Conservation (phyloP, 495 filamentous ascomycete species). For the Penicillium verhagenii region DNA sequence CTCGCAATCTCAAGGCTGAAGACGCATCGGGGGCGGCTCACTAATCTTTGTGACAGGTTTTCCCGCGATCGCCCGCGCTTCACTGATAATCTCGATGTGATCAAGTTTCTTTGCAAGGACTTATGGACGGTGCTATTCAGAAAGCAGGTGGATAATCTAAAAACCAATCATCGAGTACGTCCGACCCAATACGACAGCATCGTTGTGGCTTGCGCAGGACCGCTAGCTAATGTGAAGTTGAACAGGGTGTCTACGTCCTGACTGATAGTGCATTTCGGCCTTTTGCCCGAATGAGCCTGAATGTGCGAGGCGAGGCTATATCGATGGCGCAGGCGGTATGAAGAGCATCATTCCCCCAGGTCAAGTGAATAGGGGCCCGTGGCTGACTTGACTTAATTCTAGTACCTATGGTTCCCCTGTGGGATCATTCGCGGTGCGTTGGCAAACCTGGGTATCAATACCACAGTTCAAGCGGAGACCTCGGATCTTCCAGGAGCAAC, state of each 20-base stretch:
- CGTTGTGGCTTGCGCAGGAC: not conserved
- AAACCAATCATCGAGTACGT: conserved; percentile 90
- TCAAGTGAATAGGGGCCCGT: not conserved
- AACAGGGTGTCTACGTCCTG: conserved; percentile 87
- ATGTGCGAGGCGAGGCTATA: conserved; percentile 67
- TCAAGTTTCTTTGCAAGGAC: conserved; percentile 98
- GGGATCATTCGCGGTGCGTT: conserved; percentile 87
- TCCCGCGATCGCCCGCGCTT: conserved; percentile 84
- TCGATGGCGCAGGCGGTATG: conserved; percentile 77
- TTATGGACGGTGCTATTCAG: conserved; percentile 90
- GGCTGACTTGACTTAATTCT: conserved; percentile 3
- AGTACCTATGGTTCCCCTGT: conserved; percentile 95
- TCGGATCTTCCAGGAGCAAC: conserved; percentile 82
- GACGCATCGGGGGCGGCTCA: too few relatives aligned
- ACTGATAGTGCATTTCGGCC: conserved; percentile 93
- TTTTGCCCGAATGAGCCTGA: conserved; percentile 80
- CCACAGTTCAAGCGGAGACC: conserved; percentile 85
- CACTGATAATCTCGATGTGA: conserved; percentile 81
- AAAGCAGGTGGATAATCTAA: conserved; percentile 97
- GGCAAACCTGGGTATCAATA: conserved; percentile 84
- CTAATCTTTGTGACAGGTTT: conserved; percentile 56
- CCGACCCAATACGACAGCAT: not conserved
- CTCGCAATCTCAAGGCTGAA: too few relatives aligned
- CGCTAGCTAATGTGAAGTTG: conserved; percentile 13
- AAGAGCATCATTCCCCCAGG: conserved; percentile 1